A percentile compares a stretch with the other conserved stretches of the same genome.
Conservation (phyloP, 352 stramenopile genomes). For the Phytophthora fragariae region DNA sequence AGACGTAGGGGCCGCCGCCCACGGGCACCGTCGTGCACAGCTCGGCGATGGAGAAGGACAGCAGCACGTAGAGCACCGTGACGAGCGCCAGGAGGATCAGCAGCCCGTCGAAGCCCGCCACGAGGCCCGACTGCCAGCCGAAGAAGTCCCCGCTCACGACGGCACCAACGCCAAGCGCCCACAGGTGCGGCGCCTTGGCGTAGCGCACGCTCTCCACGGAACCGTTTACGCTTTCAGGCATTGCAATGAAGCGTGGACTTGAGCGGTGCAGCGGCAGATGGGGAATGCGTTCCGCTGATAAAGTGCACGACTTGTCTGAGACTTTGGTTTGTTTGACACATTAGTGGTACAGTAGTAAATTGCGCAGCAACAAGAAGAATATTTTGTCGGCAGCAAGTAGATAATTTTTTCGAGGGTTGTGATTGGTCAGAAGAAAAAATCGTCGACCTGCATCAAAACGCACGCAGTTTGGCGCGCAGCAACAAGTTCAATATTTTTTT, state of each 20-base stretch:
- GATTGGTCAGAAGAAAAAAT: no score
- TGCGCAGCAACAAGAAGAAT: no score
- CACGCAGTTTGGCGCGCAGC: no score
- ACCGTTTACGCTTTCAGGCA: conserved; percentile 28
- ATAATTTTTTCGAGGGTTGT: no score
- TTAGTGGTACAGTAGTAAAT: no score
- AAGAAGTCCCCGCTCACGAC: conserved; percentile 72
- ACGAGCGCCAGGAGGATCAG: conserved; percentile 45
- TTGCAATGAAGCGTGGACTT: conserved; percentile 1
- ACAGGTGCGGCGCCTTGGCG: conserved; percentile 63
- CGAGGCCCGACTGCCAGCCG: conserved; percentile 64
- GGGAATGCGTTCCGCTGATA: conserved; percentile 27
- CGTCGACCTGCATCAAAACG: no score
- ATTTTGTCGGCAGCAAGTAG: no score
- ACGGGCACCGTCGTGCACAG: conserved; percentile 64
- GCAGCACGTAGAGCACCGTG: conserved; percentile 63
- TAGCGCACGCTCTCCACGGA: conserved; percentile 38
- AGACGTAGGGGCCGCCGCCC: conserved; percentile 68
- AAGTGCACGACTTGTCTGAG: neutral
- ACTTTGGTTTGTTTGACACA: neutral
- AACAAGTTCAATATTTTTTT: no score
- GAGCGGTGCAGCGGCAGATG: conserved; percentile 8
- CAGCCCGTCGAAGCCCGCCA: conserved; percentile 64
- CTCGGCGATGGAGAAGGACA: conserved; percentile 78
- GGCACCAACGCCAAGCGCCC: conserved; percentile 61